phyloP scores from a whole-genome alignment of 2,329 filamentous ascomycete species.

The Epichloe gansuensis region DNA sequence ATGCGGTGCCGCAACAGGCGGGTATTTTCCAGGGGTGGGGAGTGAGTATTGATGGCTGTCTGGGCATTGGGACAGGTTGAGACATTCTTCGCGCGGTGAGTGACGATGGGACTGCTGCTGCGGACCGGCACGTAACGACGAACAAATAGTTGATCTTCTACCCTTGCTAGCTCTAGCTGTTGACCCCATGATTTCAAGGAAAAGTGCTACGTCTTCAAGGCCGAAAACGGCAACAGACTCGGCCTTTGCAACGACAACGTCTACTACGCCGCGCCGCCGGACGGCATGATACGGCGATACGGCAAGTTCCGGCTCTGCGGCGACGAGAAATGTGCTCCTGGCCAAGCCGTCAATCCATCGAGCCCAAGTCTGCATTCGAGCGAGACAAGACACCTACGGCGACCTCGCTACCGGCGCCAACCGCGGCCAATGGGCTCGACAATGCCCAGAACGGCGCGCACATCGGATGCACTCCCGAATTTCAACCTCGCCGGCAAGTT shows the following conservation, averaged over 20 bases:
- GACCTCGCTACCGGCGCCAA: constrained; percentile 7
- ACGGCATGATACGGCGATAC: constrained; percentile 9
- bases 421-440: constrained; percentile 10
- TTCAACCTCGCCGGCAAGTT: constrained; percentile 9
- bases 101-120: no score
- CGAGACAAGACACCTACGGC: constrained; percentile 6
- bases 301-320: constrained; percentile 11
- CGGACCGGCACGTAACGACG: no score
- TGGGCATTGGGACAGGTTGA: no score
- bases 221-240: constrained; percentile 7
- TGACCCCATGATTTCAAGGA: constrained; percentile 1
- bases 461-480: constrained; percentile 5
- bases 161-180: not conserved
- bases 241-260: constrained; percentile 5
- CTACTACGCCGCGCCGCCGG: constrained; percentile 7
- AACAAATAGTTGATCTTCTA: not conserved
- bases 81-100: no score
- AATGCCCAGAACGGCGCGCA: constrained; percentile 7
- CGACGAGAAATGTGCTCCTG: constrained; percentile 8
- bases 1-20: no score
- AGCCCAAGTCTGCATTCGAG: constrained; percentile 7
- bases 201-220: constrained; percentile 10
- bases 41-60: no score
- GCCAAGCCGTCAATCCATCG: constrained; percentile 6
- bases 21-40: no score